These are phyloP conservation scores for Phytopythium delawarense DNA, from an alignment of 352 stramenopile species.

Conservation along the genomic window DNA sequence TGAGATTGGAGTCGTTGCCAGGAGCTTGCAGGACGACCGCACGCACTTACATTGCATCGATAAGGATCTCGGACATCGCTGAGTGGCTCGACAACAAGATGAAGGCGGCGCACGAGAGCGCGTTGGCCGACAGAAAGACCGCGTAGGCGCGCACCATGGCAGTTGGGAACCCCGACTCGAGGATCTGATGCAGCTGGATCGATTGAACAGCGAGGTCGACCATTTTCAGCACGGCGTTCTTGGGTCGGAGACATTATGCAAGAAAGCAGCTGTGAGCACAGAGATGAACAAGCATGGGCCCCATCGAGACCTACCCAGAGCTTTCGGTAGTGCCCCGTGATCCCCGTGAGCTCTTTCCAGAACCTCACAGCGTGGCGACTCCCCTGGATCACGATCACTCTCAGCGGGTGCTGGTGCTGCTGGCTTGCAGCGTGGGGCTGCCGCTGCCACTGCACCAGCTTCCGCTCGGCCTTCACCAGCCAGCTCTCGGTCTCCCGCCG, in stretches of 20 bases:
- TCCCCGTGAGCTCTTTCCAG: conserved; percentile 21
- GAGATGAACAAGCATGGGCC: not conserved
- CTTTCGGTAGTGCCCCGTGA: conserved; percentile 31
- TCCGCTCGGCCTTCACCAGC: conserved; percentile 6
- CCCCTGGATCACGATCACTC: not conserved
- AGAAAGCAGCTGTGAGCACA: not conserved
- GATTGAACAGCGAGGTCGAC: conserved; percentile 23
- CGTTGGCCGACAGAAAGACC: conserved; percentile 21
- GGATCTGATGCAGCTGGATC: conserved; percentile 20
- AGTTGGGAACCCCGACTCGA: conserved; percentile 26
- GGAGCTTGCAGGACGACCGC: not conserved
- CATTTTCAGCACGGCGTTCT: conserved; percentile 37
- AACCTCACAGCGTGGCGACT: not conserved
- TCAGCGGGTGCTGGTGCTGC: not conserved
- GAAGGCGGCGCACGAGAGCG: conserved; percentile 16
- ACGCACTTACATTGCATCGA: conserved; percentile 29
- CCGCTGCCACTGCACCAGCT: conserved; percentile 1
- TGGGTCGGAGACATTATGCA: not conserved
- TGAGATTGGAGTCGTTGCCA: not conserved
- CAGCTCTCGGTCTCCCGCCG: conserved; percentile 1
- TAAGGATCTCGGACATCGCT: conserved; percentile 24
- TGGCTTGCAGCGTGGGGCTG: not conserved
- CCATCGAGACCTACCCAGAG: conserved; percentile 25
- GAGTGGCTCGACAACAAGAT: conserved; percentile 23
- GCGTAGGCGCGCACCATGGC: conserved; percentile 26